Evolutionary conservation across 352 stramenopile genomes (phyloP), one percentile per base, ranked within the genome.

Genomic region (Phytophthora pseudosyringae): DNA sequence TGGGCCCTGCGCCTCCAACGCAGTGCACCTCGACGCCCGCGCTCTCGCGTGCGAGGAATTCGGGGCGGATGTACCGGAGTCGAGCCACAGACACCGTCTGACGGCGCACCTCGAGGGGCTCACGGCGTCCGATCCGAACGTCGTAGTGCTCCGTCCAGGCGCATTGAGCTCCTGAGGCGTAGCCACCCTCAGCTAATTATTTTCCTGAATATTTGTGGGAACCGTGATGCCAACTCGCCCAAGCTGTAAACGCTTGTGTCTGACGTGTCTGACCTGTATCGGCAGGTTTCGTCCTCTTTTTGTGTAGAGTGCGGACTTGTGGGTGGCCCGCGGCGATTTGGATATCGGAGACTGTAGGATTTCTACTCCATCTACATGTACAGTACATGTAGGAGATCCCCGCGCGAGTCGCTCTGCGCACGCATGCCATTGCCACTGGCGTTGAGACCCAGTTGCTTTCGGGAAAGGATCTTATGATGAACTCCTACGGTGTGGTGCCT

Each of bases 71-170:
- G 21, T n/a, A 26, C 10, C 44, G 3, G 54, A 21, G 21, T 21
- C 21, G 36, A 35, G 18, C 11, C 33, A 43, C 7, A 47, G 45
- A 6, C 33, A 50, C 31, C 33, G 60, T 52, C 32, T 68, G n/a
- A 69, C 53, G 1, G 25, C 46, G 6, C 61, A 59, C 35, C 47
- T 69, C 15, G 52, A 57, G 4, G 48, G 35, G 3, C 32, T 62
- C 38, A 53, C 40, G 4, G 48, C 63, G 9, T 62, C 62, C 25
- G 62, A 70, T n/a, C 62, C 62, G 39, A 65, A 65, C 32, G 54
- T 65, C 33, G 62, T 69, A 26, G 32, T 57, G 48, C 62, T 70
- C 15, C 54, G 62, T 51, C 62, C 62, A 13, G 60, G 54, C 41
- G 55, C 39, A 6, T 49, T 70, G 18, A 62, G 32, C 44, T 67